A percentile compares a stretch with the other conserved stretches of the same genome.
phyloP scores from a whole-genome alignment of 176 grass and related monocot species.

The Alloteropsis semialata region DNA sequence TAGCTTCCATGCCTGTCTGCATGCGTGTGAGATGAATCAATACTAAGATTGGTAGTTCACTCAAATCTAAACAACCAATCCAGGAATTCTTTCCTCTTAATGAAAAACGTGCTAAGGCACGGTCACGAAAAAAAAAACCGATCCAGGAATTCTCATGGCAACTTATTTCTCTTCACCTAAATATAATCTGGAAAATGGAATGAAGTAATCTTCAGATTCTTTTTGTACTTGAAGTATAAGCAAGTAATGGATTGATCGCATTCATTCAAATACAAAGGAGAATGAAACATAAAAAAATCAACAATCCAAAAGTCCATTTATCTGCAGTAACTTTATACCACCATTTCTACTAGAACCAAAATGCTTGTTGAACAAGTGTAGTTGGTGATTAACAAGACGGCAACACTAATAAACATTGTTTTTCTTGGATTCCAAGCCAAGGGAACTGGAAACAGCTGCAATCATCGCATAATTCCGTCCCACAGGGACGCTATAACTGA shows the following conservation, averaged over 20 bases:
- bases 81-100: not conserved
- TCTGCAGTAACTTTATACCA: not conserved
- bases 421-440: slow-evolving; percentile 41
- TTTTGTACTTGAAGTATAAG: not conserved
- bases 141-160: not conserved
- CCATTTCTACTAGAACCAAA: not conserved
- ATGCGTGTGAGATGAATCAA: no score
- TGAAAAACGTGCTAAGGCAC: no score
- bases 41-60: not conserved
- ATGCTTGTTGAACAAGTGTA: slow-evolving; percentile 14
- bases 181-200: not conserved
- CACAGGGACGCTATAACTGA: slow-evolving; percentile 8
- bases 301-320: not conserved
- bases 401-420: not conserved
- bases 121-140: no score
- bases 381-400: slow-evolving; percentile 17
- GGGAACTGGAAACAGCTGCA: slow-evolving; percentile 37
- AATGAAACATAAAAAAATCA: not conserved
- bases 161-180: not conserved
- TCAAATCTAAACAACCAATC: not conserved
- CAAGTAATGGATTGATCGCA: not conserved
- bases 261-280: not conserved
- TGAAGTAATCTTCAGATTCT: not conserved
- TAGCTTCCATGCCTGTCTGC: not conserved
- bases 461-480: slow-evolving; percentile 28